Evolutionary conservation across 2,329 filamentous ascomycete genomes (phyloP), one percentile per base, ranked within the genome.

Genomic region (Alternaria ventricosa): DNA sequence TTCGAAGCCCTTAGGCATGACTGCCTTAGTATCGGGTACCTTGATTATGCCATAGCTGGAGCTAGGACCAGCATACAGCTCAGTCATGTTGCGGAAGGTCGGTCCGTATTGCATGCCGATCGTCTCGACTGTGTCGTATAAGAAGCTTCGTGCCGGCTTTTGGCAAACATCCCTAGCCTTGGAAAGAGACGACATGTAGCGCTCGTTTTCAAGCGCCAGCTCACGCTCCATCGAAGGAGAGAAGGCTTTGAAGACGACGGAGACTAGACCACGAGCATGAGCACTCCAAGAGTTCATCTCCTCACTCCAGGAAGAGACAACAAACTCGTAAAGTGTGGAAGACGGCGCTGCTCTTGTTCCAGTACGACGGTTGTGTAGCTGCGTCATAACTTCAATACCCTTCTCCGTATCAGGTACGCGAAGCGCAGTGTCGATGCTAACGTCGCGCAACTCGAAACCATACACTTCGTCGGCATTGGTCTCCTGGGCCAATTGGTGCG

Each of bases 61-160:
- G n/a, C 36, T 41, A 1, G 18, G 25, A 6, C 56, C 50, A 28
- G 61, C 61, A 28, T 45, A 51, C 2, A 61, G 78, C 77, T 36
- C 47, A 20, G 27, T 50, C 54, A 62, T 63, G n/a, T 62, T 62
- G 43, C 59, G 59, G 25, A 65, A 65, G 12, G 55, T 57, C 6
- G 63, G 63, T n/a, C 63, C 59, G 44, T 62, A 63, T 18, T 62
- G 25, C 59, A 65, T 50, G 23, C 63, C 59, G 13, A 58, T 55
- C 6, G 57, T 55, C 46, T 49, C 47, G 28, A 61, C 59, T 53
- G 59, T 61, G 36, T 61, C 59, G 8, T 61, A 57, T 13, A 61
- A 13, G 54, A 61, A 57, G 54, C 59, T 61, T 28, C 59, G 46
- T n/a, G 46, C 57, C 5, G 53, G 54, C 33, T 61, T 54, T 28